Percentiles rank a stretch among this genome's conserved stretches.
These are phyloP conservation scores for Yarrowia sp. DNA, from an alignment of 805 yeast species.

Conservation along the genomic window DNA sequence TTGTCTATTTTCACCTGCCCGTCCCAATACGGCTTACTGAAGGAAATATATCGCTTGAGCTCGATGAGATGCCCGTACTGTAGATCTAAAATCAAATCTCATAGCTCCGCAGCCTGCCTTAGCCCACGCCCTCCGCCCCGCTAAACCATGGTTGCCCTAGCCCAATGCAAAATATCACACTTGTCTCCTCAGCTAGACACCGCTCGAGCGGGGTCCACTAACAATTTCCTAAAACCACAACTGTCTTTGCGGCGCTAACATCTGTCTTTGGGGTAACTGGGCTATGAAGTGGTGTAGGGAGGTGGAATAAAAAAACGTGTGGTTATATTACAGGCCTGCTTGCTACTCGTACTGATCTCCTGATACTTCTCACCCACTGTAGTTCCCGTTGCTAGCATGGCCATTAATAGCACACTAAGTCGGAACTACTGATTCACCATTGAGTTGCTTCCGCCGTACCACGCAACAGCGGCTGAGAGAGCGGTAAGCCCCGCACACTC, in stretches of 20 bases:
- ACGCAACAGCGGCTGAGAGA: neutral
- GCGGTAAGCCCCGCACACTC: neutral
- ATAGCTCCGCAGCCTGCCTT: neutral
- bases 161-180: neutral
- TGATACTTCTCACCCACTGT: no score
- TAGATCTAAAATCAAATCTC: neutral
- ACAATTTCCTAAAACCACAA: neutral
- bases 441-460: neutral
- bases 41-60: neutral
- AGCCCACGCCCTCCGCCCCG: neutral
- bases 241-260: neutral
- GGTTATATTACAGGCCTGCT: no score
- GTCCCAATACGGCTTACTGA: neutral
- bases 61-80: neutral
- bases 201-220: neutral
- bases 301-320: no score
- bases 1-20: neutral
- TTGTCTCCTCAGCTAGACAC: neutral
- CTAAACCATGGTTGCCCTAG: neutral
- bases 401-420: neutral
- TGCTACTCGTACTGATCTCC: no score
- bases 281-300: neutral
- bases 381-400: neutral
- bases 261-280: no score
- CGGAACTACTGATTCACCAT: neutral